Percentiles rank a stretch among this genome's conserved stretches.
These are phyloP conservation scores for Camillea tinctor DNA, from an alignment of 2,329 filamentous ascomycete species.

Conservation along the genomic window DNA sequence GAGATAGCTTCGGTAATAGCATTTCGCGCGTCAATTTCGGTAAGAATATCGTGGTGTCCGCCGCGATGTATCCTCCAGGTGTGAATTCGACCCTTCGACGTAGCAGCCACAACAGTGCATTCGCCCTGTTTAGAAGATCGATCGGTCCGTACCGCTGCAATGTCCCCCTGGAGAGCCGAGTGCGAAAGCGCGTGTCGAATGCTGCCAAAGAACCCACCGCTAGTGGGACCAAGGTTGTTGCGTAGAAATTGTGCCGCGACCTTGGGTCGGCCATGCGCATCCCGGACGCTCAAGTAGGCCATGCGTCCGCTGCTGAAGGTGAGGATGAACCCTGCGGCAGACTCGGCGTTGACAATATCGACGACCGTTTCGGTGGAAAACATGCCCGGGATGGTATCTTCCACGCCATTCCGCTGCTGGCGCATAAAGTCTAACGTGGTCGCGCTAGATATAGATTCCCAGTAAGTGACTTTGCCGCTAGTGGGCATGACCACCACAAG, in stretches of 20 bases:
- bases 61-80: slow-evolving; percentile 88
- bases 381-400: slow-evolving; percentile 71
- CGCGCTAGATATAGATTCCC: slow-evolving; percentile 91
- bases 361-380: slow-evolving; percentile 75
- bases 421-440: slow-evolving; percentile 81
- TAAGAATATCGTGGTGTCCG: slow-evolving; percentile 73
- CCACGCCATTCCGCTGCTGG: slow-evolving; percentile 77
- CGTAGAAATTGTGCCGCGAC: slow-evolving; percentile 77
- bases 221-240: slow-evolving; percentile 53
- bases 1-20: slow-evolving; percentile 62
- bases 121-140: slow-evolving; percentile 73
- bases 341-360: slow-evolving; percentile 78
- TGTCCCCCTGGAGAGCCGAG: slow-evolving; percentile 69
- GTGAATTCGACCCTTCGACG: slow-evolving; percentile 74
- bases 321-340: slow-evolving; percentile 80
- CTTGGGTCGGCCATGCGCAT: slow-evolving; percentile 80
- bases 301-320: slow-evolving; percentile 82
- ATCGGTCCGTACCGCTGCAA: slow-evolving; percentile 77
- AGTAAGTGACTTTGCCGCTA: slow-evolving; percentile 84
- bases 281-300: slow-evolving; percentile 81
- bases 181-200: slow-evolving; percentile 74
- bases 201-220: slow-evolving; percentile 74
- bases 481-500: slow-evolving; percentile 82
- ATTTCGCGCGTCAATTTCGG: slow-evolving; percentile 69
- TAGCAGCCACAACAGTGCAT: slow-evolving; percentile 78